A percentile compares a stretch with the other conserved stretches of the same genome.
Evolutionary conservation across 495 filamentous ascomycete species (phyloP).

Genomic region (Elasticomyces elasticus): DNA sequence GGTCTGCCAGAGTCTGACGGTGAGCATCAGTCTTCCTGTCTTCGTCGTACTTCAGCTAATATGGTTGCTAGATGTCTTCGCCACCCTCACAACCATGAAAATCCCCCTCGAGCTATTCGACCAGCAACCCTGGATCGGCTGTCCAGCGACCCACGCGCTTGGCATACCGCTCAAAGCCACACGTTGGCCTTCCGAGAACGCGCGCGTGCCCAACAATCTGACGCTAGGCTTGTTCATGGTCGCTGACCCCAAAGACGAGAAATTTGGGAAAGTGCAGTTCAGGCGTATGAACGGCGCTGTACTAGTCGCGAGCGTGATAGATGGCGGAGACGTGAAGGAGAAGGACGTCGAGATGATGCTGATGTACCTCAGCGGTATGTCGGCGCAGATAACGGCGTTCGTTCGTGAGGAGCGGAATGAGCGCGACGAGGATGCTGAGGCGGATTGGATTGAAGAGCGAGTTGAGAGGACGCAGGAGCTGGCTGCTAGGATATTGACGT

Average conservation of each 20-base stretch:
- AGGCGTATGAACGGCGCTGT: neutral
- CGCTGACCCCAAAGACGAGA: neutral
- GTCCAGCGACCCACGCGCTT: neutral
- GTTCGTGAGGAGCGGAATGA: neutral
- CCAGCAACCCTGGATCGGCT: neutral
- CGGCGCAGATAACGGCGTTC: neutral
- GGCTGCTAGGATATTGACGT: neutral
- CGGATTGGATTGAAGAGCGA: neutral
- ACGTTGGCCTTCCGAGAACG: neutral
- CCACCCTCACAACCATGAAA: neutral
- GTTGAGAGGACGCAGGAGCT: neutral
- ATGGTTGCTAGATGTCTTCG: neutral
- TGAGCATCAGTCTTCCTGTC: neutral
- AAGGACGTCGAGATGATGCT: conserved; percentile 1
- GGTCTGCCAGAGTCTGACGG: neutral
- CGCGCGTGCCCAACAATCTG: neutral
- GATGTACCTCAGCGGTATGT: neutral
- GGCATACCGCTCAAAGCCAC: conserved; percentile 1
- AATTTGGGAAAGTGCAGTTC: neutral
- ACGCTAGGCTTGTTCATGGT: neutral
- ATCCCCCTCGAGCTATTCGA: neutral
- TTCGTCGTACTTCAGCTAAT: neutral
- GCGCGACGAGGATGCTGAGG: neutral
- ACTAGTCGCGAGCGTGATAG: neutral
- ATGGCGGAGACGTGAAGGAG: neutral